These are phyloP conservation scores for Aspergillus pseudotamarii DNA, from an alignment of 2,329 filamentous ascomycete species.

Conservation along the genomic window DNA sequence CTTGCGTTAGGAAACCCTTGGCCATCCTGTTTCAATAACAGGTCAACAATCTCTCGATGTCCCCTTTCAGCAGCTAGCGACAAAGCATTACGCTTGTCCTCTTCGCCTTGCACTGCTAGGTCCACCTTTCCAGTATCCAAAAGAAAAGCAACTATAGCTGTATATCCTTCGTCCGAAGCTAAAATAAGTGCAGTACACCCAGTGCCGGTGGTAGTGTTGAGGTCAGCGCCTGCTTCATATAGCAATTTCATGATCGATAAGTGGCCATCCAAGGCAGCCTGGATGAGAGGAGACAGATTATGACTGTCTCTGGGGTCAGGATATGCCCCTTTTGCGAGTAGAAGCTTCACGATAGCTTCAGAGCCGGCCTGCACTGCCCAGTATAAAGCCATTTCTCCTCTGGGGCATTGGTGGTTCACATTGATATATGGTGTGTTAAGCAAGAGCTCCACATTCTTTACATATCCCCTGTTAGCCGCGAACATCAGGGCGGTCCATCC, in stretches of 20 bases:
- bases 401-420: background rate
- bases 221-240: background rate
- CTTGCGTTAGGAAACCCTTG: too few species aligned
- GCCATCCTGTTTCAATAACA: too few species aligned
- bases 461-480: background rate
- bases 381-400: background rate
- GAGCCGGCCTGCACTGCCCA: background rate
- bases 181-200: too few species aligned
- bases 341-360: background rate
- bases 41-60: too few species aligned
- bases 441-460: background rate
- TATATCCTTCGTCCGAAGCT: too few species aligned
- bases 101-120: too few species aligned
- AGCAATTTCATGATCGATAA: background rate
- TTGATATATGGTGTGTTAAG: background rate
- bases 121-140: too few species aligned
- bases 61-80: too few species aligned
- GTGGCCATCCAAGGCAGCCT: background rate
- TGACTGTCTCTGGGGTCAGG: background rate
- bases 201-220: background rate
- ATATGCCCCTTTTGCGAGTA: background rate
- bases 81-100: too few species aligned
- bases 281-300: background rate
- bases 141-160: too few species aligned
- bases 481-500: background rate